Base-by-base conservation (phyloP, 2,329 filamentous ascomycete genomes). In the Orbilia javanica region DNA sequence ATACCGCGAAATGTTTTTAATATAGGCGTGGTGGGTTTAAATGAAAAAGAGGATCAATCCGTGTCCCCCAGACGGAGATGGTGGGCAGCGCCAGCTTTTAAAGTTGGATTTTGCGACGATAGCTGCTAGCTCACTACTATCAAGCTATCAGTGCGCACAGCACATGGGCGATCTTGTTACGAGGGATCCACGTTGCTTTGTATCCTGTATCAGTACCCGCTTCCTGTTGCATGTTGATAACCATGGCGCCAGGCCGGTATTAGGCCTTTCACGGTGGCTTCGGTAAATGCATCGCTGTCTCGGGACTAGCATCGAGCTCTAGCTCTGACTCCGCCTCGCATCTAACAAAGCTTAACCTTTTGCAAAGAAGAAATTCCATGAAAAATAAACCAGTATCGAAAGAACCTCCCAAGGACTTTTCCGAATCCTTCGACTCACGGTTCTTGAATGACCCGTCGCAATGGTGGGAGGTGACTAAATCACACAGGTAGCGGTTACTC, bases 31-130 rank as follows among this genome's bases (percentile, higher is more conserved):
- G 29, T 36, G 34, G 52, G 29, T 39, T 44, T 53, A 31, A 27
- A 31, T 53, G 57, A 60, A 15, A 67, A 34, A 55, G 29, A 55
- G 60, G 44, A 18, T 46, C 46, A 50, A 69, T 57, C 34, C n/a
- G 42, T 63, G 63, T 64, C 70, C 53, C 27, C 29, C 34, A 22
- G 62, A 10, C 29, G 10, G 55, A 50, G 55, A 55, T 68, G 65
- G 72, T 69, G 72, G 73, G 73, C 48, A 55, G 13, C 42, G 73
- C 71, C 66, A 77, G 66, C 73, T 77, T 77, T 77, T 77, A 77
- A 77, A 60, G 31, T 44, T 44, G 18, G 18, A 13, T 4, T 44
- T 44, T 18, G 57, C 64, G 20, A 42, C 20, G 44, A 50, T 67
- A 42, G 48, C 44, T 25, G 48, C 44, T 25, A 50, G 11, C 20